These are phyloP conservation scores for Coemansia sp. DNA, from an alignment of 192 early-diverging fungal genomes.

Conservation along the genomic window DNA sequence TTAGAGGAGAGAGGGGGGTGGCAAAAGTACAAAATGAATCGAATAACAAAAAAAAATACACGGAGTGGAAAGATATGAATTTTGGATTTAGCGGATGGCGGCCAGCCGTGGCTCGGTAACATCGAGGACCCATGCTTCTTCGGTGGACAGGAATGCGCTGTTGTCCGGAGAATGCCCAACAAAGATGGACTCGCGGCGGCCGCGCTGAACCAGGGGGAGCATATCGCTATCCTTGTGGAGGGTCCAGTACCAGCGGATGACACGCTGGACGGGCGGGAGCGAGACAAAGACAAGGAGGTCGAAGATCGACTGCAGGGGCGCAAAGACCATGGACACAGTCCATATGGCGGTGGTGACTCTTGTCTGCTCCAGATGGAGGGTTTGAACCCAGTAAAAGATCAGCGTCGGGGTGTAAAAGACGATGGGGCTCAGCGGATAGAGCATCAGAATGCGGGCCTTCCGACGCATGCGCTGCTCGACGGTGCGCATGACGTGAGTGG, in stretches of 20 bases:
- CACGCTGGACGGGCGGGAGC: constrained; percentile 46
- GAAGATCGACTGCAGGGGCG: constrained; percentile 33
- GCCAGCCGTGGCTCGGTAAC: constrained; percentile 11
- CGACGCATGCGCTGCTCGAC: constrained; percentile 46
- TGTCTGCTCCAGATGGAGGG: constrained; percentile 27
- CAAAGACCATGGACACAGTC: constrained; percentile 23
- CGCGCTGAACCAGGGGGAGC: constrained; percentile 16
- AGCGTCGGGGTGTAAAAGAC: constrained; percentile 35
- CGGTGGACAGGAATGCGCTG: not conserved
- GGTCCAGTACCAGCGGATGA: constrained; percentile 39
- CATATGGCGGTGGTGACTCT: constrained; percentile 24
- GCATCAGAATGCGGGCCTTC: constrained; percentile 38
- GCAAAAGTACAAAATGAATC: not conserved
- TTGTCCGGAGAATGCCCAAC: constrained; percentile 9
- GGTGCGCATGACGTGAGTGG: constrained; percentile 39
- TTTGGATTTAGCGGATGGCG: constrained; percentile 1
- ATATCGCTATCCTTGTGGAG: constrained; percentile 40
- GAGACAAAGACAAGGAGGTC: constrained; percentile 33
- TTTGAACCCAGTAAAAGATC: constrained; percentile 45
- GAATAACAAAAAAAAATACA: not conserved
- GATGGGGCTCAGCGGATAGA: constrained; percentile 49
- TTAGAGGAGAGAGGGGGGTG: not conserved
- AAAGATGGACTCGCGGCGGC: constrained; percentile 29
- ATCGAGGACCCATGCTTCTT: constrained; percentile 7
- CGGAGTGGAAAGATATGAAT: too few species aligned